Conservation (phyloP, 495 filamentous ascomycete genomes). For the Parathielavia hyrcaniae region DNA sequence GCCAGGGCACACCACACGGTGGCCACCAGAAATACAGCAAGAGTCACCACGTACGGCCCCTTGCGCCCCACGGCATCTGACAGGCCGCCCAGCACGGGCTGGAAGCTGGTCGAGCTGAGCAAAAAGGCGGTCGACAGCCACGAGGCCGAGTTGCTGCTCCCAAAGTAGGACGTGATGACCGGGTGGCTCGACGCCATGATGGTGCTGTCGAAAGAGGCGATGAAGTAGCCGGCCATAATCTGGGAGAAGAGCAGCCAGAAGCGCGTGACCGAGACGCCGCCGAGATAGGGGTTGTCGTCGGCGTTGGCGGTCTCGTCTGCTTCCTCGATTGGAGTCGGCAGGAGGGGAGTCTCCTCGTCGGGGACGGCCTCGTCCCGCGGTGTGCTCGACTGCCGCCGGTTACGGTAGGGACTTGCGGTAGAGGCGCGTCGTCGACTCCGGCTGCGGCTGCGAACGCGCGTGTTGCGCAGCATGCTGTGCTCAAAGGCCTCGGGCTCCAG, state of each 20-base stretch:
- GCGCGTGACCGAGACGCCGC: slow-evolving; percentile 30
- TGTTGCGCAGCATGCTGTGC: slow-evolving; percentile 35
- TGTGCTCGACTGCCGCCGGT: slow-evolving; percentile 6
- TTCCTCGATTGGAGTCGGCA: background rate
- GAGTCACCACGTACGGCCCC: slow-evolving; percentile 57
- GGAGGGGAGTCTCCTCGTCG: slow-evolving; percentile 20
- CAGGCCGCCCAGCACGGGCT: slow-evolving; percentile 65
- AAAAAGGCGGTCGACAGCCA: slow-evolving; percentile 78
- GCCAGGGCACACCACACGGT: slow-evolving; percentile 71
- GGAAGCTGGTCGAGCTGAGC: slow-evolving; percentile 67
- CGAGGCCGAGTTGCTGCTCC: slow-evolving; percentile 66
- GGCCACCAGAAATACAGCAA: slow-evolving; percentile 56
- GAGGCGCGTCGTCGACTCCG: background rate
- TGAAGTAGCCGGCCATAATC: slow-evolving; percentile 37
- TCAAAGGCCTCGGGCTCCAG: slow-evolving; percentile 39
- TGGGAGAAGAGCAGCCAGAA: slow-evolving; percentile 39
- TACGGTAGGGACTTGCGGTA: slow-evolving; percentile 5
- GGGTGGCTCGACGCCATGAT: slow-evolving; percentile 79
- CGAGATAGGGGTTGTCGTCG: slow-evolving; percentile 27
- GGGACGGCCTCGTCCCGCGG: background rate
- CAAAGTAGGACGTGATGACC: slow-evolving; percentile 73
- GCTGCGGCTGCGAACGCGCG: slow-evolving; percentile 9
- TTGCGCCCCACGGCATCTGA: slow-evolving; percentile 71
- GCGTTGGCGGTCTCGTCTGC: background rate
- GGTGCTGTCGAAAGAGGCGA: slow-evolving; percentile 61